Evolutionary conservation across 495 filamentous ascomycete genomes (phyloP).

Genomic region (Talaromyces proteolyticus): DNA sequence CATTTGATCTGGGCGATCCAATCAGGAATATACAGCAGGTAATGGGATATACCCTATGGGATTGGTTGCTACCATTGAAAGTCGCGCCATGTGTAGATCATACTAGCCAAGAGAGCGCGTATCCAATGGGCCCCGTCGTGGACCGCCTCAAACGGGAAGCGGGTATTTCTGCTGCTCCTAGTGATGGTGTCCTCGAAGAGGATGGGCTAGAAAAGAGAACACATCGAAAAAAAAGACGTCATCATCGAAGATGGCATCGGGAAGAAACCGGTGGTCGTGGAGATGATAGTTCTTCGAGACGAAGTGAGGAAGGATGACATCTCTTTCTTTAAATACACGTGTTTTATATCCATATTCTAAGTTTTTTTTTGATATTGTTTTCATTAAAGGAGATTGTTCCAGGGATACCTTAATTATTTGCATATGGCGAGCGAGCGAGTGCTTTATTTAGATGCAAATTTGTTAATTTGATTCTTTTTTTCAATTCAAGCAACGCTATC

Average conservation of each 20-base stretch:
- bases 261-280: too few species aligned
- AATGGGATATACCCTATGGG: constrained; percentile 61
- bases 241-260: neutral
- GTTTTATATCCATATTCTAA: too few species aligned
- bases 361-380: too few species aligned
- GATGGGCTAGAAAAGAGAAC: neutral
- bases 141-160: constrained; percentile 42
- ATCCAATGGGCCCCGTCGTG: constrained; percentile 45
- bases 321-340: too few species aligned
- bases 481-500: too few species aligned
- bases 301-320: too few species aligned
- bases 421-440: too few species aligned
- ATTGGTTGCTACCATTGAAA: constrained; percentile 71
- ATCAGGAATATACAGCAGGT: constrained; percentile 67
- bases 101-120: constrained; percentile 37
- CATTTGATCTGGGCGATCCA: constrained; percentile 61
- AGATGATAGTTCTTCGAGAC: too few species aligned
- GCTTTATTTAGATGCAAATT: too few species aligned
- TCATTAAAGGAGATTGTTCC: too few species aligned
- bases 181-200: neutral
- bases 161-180: constrained; percentile 15
- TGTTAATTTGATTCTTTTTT: too few species aligned
- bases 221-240: neutral
- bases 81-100: constrained; percentile 57
- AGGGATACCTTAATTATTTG: too few species aligned